Conservation (phyloP, 1,284 basidiomycete species). For the Ustilago tritici region DNA sequence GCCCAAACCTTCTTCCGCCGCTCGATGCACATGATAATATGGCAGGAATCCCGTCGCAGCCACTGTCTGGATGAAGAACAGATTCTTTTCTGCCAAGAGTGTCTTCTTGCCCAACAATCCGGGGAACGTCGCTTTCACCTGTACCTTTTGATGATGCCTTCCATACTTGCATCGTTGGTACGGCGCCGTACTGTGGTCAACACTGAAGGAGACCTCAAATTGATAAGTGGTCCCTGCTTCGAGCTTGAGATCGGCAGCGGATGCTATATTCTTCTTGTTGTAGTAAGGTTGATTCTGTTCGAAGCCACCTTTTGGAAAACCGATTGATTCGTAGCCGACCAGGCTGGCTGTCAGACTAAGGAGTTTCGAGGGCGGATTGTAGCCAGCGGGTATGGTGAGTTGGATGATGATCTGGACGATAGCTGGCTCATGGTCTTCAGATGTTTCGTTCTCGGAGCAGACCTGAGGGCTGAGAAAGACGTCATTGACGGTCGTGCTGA, state of each 20-base stretch:
- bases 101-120: slow-evolving; percentile 50
- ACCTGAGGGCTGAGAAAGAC: slow-evolving; percentile 43
- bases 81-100: slow-evolving; percentile 45
- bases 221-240: slow-evolving; percentile 47
- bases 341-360: slow-evolving; percentile 34
- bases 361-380: slow-evolving; percentile 42
- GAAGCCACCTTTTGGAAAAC: slow-evolving; percentile 51
- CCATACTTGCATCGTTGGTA: slow-evolving; percentile 56
- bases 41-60: slow-evolving; percentile 36
- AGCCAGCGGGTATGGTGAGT: slow-evolving; percentile 43
- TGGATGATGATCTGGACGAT: slow-evolving; percentile 46
- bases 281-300: slow-evolving; percentile 56
- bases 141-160: slow-evolving; percentile 47
- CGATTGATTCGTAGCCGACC: slow-evolving; percentile 49
- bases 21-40: slow-evolving; percentile 50
- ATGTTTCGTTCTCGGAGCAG: slow-evolving; percentile 33
- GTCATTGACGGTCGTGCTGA: slow-evolving; percentile 52
- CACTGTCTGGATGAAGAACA: slow-evolving; percentile 46
- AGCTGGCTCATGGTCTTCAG: slow-evolving; percentile 43
- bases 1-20: slow-evolving; percentile 38
- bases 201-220: slow-evolving; percentile 45
- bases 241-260: slow-evolving; percentile 46
- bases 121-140: slow-evolving; percentile 53
- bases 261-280: slow-evolving; percentile 46
- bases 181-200: slow-evolving; percentile 51